Conservation (phyloP, 768 basidiomycete genomes). For the Thelephora ganbajun region DNA sequence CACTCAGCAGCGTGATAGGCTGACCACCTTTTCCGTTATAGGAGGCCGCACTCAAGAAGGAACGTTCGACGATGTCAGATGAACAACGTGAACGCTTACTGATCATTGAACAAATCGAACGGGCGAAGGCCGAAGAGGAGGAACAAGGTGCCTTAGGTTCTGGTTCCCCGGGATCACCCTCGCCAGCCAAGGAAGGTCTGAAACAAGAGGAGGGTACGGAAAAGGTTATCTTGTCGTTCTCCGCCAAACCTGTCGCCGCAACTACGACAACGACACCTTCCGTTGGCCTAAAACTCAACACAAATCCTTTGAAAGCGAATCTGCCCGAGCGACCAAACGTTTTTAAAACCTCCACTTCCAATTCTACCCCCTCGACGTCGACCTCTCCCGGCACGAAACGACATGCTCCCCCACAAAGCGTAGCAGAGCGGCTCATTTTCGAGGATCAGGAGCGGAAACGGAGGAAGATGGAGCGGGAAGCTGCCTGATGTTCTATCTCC, state of each 20-base stretch:
- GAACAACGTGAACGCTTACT: slow-evolving; percentile 87
- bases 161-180: slow-evolving; percentile 11
- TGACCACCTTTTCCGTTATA: no score
- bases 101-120: slow-evolving; percentile 88
- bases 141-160: no score
- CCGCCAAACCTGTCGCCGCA: slow-evolving; percentile 34
- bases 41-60: no score
- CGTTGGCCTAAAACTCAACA: no score
- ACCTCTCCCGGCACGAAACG: slow-evolving; percentile 40
- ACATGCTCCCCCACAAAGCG: slow-evolving; percentile 54
- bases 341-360: no score
- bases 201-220: slow-evolving; percentile 61
- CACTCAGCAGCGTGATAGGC: slow-evolving; percentile 80
- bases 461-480: slow-evolving; percentile 78
- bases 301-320: slow-evolving; percentile 46
- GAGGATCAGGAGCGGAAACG: no score
- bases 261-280: no score
- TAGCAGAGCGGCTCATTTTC: slow-evolving; percentile 78
- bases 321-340: no score
- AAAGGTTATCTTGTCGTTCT: slow-evolving; percentile 65
- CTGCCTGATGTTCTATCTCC: no score
- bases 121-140: slow-evolving; percentile 62
- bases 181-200: slow-evolving; percentile 33
- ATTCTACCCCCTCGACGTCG: no score
- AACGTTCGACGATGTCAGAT: slow-evolving; percentile 84